Base-by-base conservation (phyloP, 306 rosid genomes). In the Sphenostylis stenocarpa region DNA sequence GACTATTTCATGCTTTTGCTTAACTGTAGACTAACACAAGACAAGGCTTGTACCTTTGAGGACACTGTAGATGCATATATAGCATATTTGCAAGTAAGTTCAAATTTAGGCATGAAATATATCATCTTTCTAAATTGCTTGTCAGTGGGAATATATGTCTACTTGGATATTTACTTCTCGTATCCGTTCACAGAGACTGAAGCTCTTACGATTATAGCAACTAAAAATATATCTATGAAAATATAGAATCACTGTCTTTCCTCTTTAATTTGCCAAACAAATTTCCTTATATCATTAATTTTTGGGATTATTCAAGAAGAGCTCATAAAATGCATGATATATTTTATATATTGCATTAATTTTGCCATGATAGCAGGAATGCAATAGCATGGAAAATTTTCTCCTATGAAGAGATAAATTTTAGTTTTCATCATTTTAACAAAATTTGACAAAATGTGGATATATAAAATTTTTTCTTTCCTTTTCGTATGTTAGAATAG, bases 41-140 rank as follows among this genome's bases (percentile, higher is more conserved):
- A 81, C 72, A 82, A 85, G 82, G 75, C 77, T 77, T 77, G 88
- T 85, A 70, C 92, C 58, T 86, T 92, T 36, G 95, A 90, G 81
- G 98, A 95, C 85, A 80, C 92, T 21, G 81, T 95, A 65, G 98
- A 95, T 87, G 88, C 97, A 14, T 95, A 95, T 83, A 81, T 95
- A 70, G 97, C 98, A 57, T 88, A 84, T 87, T 85, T 95, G 84
- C 98, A 95, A 87, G 98, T 94, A 88, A 89, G 96, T 86, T 86
- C 82, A 33, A 26, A 26, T 70, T 23, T 7, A 67, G 61, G 72
- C 56, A n/a, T 23, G 13, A 15, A 44, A 77, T 73, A 77, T 73
- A n/a, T 47, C 56, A 2, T 78, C 56, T 78, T 75, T 79, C 49
- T 24, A 31, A 39, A 49, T 31, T 19, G 60, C 19, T 71, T 55